Evolutionary conservation across 306 rosid species (phyloP).

Genomic region (Sphenostylis stenocarpa): DNA sequence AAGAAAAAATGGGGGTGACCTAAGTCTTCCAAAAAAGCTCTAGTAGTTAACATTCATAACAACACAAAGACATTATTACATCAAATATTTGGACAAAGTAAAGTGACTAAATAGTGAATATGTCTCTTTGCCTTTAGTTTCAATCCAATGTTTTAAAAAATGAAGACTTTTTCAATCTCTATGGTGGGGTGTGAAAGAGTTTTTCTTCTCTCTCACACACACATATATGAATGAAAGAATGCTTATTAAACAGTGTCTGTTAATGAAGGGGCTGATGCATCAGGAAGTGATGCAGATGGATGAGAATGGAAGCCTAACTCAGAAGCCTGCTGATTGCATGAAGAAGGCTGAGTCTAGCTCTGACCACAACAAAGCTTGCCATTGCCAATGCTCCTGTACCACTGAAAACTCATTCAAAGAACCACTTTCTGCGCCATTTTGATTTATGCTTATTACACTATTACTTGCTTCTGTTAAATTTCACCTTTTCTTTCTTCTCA

Average conservation of each 20-base stretch:
- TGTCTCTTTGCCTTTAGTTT: no score
- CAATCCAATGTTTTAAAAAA: no score
- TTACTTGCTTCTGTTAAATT: not conserved
- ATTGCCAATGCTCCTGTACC: slow-evolving; percentile 49
- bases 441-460: slow-evolving; percentile 22
- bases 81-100: no score
- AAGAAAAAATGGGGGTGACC: no score
- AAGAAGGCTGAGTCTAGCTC: slow-evolving; percentile 21
- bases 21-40: no score
- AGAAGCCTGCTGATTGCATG: slow-evolving; percentile 17
- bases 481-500: not conserved
- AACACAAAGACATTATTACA: no score
- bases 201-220: no score
- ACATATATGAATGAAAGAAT: no score
- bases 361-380: slow-evolving; percentile 37
- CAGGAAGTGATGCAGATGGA: slow-evolving; percentile 30
- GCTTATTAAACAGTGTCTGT: not conserved
- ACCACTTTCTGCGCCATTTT: slow-evolving; percentile 89
- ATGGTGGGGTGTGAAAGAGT: no score
- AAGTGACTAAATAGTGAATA: no score
- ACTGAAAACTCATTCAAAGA: slow-evolving; percentile 35
- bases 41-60: no score
- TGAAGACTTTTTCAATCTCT: no score
- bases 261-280: slow-evolving; percentile 42
- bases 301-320: slow-evolving; percentile 23